Base-by-base conservation (phyloP, 176 grass and related monocot species). In the Carex kokanica region DNA sequence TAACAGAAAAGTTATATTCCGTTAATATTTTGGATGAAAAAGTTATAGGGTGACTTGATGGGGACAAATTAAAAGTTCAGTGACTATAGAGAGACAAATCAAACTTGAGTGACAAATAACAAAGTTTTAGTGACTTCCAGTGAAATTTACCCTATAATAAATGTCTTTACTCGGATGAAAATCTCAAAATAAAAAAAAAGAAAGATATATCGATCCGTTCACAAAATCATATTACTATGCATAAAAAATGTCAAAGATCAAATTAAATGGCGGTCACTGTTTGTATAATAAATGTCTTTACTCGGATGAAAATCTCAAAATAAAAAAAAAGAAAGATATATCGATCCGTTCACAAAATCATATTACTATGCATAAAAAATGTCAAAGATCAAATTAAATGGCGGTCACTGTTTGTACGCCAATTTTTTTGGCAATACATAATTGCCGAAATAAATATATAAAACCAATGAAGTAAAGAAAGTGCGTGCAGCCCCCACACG, bases 381-480 rank as follows among this genome's bases (percentile, higher is more conserved):
- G 27, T 1, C 27, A 27, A 27, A 27, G 1, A 27, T 27, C 14
- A 13, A 25, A 5, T 17, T 38, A 67, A 67, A 34, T 67, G 31
- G 29, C 14, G 11, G 32, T 18, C 64, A 68, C 64, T 68, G 32
- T 68, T 69, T 38, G 15, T 20, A 41, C 31, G 15, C 32, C 65
- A 16, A 65, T 32, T 32, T 14, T 15, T 16, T 32, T 14, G 10
- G 4, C 14, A 36, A 65, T 32, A 65, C 14, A 61, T 45, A 24
- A 25, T 6, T 25, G 6, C 24, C 34, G 10, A 17, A 70, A n/a
- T 14, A 13, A 49, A 51, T 14, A 51, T 0, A 74, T 53, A 51
- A 24, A 74, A 45, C n/a, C 18, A 49, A 75, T 54, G 72, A 54
- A 71, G 32, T 59, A 61, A 61, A 61, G 59, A 23, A 74, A 74